These are phyloP conservation scores for Malus fusca DNA, from an alignment of 306 rosid genomes.

Conservation along the genomic window DNA sequence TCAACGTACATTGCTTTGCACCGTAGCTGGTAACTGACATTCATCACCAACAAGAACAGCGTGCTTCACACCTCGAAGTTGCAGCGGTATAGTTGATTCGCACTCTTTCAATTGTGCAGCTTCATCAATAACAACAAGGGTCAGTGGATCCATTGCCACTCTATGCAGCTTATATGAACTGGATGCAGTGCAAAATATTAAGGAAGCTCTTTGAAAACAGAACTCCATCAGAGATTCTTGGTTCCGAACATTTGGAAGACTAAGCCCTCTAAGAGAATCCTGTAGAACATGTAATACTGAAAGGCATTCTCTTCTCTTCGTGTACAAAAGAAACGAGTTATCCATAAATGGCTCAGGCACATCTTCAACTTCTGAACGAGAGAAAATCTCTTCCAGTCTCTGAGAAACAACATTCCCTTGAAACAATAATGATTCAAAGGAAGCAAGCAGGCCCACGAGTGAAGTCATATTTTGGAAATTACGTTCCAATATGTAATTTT, in stretches of 20 bases:
- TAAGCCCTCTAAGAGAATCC: slow-evolving; percentile 34
- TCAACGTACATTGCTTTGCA: slow-evolving; percentile 49
- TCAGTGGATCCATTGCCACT: slow-evolving; percentile 32
- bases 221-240: slow-evolving; percentile 23
- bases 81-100: slow-evolving; percentile 64
- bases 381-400: slow-evolving; percentile 38
- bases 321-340: slow-evolving; percentile 9
- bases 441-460: slow-evolving; percentile 23
- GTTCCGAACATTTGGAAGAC: slow-evolving; percentile 27
- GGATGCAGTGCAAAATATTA: slow-evolving; percentile 65
- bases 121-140: slow-evolving; percentile 63
- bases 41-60: slow-evolving; percentile 79
- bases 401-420: slow-evolving; percentile 22
- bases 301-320: slow-evolving; percentile 34
- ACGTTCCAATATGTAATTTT: slow-evolving; percentile 29
- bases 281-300: slow-evolving; percentile 32
- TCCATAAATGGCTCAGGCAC: background rate
- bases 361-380: slow-evolving; percentile 13
- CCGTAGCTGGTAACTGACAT: slow-evolving; percentile 64
- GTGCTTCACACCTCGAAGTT: slow-evolving; percentile 41
- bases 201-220: slow-evolving; percentile 49
- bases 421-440: slow-evolving; percentile 33
- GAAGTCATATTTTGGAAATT: slow-evolving; percentile 24
- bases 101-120: slow-evolving; percentile 79
- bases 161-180: slow-evolving; percentile 50